phyloP scores from a whole-genome alignment of 1,139 yeast species.

The Diutina siamensis region DNA sequence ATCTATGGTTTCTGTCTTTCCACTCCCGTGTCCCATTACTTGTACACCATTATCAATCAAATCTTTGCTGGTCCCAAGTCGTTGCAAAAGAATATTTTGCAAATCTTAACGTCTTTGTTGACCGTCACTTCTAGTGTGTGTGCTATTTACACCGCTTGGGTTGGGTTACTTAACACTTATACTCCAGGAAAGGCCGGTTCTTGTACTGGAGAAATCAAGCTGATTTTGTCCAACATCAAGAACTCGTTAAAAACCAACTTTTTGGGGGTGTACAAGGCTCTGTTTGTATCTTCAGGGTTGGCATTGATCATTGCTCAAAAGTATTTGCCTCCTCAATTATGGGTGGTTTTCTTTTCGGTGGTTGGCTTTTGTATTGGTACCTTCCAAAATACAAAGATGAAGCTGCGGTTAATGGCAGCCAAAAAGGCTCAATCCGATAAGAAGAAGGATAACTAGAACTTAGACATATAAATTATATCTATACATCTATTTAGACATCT shows the following conservation, averaged over 20 bases:
- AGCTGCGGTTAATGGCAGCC: constrained; percentile 20
- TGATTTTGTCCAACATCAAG: constrained; percentile 1
- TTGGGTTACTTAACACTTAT: constrained; percentile 29
- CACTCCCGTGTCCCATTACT: constrained; percentile 66
- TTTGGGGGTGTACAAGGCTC: constrained; percentile 45
- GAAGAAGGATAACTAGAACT: constrained; percentile 2
- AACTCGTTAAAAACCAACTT: constrained; percentile 39
- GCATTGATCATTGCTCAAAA: constrained; percentile 65
- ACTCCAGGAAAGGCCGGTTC: constrained; percentile 15
- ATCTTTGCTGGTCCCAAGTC: constrained; percentile 27
- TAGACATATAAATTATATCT: background rate
- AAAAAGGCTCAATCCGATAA: background rate
- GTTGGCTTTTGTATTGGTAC: constrained; percentile 71
- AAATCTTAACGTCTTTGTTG: constrained; percentile 47
- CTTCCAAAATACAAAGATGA: constrained; percentile 59
- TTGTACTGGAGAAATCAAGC: background rate
- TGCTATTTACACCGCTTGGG: constrained; percentile 45
- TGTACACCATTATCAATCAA: constrained; percentile 36
- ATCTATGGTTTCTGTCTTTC: constrained; percentile 58
- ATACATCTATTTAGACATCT: background rate
- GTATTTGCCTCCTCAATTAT: constrained; percentile 57
- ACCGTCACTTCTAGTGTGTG: constrained; percentile 57
- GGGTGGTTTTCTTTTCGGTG: constrained; percentile 77
- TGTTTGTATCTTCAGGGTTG: constrained; percentile 54
- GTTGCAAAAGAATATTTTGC: constrained; percentile 33